Evolutionary conservation across 495 filamentous ascomycete genomes (phyloP).

Genomic region (Penicillium alfredii): DNA sequence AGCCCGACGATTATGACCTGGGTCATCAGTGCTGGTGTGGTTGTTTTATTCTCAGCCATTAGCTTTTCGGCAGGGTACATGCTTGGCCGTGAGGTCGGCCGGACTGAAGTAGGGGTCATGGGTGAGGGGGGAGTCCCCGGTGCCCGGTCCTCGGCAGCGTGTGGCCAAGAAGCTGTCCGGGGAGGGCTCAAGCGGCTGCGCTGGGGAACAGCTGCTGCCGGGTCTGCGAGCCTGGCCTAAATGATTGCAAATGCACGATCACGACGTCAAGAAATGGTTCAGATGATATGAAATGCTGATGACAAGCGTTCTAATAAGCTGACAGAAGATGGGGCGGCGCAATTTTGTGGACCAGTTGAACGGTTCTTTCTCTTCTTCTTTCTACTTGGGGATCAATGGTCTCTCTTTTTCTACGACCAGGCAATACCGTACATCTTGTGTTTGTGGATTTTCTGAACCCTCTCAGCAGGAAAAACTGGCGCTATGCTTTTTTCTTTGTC

Average conservation of each 20-base stretch:
- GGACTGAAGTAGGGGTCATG: constrained; percentile 50
- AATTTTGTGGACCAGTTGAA: too few species aligned
- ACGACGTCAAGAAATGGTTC: neutral
- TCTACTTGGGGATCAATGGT: too few species aligned
- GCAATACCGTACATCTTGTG: too few species aligned
- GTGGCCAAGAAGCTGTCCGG: constrained; percentile 40
- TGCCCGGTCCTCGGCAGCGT: constrained; percentile 31
- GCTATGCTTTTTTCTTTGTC: too few species aligned
- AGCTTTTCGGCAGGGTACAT: constrained; percentile 93
- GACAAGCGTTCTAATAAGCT: neutral
- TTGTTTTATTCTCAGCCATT: constrained; percentile 84
- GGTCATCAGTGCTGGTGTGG: constrained; percentile 86
- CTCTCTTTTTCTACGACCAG: too few species aligned
- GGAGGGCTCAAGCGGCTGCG: constrained; percentile 40
- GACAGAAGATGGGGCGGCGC: too few species aligned
- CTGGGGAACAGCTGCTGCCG: constrained; percentile 37
- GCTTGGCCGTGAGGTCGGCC: constrained; percentile 75
- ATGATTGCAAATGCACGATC: constrained; percentile 1
- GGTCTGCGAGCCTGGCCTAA: constrained; percentile 33
- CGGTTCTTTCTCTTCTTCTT: neutral
- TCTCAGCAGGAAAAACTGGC: too few species aligned
- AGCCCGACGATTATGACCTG: constrained; percentile 79
- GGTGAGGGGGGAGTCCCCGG: constrained; percentile 26
- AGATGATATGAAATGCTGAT: neutral
- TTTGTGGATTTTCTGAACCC: too few species aligned